Evolutionary conservation across 371 early-diverging fungal species (phyloP).

Genomic region (Mucor saturninus): DNA sequence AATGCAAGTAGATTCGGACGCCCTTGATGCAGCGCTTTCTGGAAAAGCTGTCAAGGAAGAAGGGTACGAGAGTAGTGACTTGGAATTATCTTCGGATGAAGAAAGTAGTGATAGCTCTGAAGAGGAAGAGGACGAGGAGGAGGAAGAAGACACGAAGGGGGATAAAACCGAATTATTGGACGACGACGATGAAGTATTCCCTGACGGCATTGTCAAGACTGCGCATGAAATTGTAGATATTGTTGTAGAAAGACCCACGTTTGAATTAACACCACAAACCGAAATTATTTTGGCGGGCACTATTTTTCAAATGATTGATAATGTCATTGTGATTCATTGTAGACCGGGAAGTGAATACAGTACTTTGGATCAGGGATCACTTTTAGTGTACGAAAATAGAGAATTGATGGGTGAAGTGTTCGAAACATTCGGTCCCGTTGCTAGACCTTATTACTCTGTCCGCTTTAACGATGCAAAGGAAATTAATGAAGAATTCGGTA

Average conservation of each 20-base stretch:
- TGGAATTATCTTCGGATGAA: constrained; percentile 36
- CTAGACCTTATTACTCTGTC: constrained; percentile 82
- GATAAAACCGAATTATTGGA: constrained; percentile 9
- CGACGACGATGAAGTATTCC: constrained; percentile 25
- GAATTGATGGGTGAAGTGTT: constrained; percentile 80
- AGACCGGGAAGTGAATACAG: constrained; percentile 48
- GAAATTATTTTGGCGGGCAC: constrained; percentile 66
- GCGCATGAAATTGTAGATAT: constrained; percentile 66
- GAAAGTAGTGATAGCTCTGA: constrained; percentile 13
- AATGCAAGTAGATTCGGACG: constrained; percentile 14
- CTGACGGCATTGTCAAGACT: constrained; percentile 36
- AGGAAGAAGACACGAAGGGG: not conserved
- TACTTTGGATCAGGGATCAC: constrained; percentile 80
- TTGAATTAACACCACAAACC: constrained; percentile 62
- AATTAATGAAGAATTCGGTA: constrained; percentile 48
- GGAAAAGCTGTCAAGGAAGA: constrained; percentile 14
- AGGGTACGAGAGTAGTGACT: constrained; percentile 42
- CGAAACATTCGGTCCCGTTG: constrained; percentile 95
- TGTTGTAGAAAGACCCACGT: constrained; percentile 61
- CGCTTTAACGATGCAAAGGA: constrained; percentile 71
- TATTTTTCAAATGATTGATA: constrained; percentile 74
- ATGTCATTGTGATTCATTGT: constrained; percentile 76
- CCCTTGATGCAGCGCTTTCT: constrained; percentile 40
- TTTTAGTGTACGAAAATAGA: constrained; percentile 73
- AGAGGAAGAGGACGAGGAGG: constrained; percentile 26